Evolutionary conservation across 345 rosid genomes (phyloP).

Genomic region (Cochlearia excelsa): DNA sequence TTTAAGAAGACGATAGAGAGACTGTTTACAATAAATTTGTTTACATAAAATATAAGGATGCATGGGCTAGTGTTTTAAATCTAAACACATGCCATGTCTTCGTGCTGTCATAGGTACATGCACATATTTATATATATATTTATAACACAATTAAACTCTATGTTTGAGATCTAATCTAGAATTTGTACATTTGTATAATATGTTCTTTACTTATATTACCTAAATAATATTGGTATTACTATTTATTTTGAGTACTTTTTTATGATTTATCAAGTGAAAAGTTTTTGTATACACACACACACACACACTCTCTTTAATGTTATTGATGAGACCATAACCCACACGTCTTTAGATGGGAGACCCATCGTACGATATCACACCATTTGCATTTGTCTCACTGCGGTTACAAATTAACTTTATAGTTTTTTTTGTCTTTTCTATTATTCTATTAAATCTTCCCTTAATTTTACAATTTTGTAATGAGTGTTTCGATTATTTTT

Average conservation of each 20-base stretch:
- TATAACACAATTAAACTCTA: constrained; percentile 10
- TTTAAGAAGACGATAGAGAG: neutral
- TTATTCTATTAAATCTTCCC: no score
- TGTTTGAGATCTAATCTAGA: constrained; percentile 25
- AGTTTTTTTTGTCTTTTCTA: no score
- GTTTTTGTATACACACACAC: constrained; percentile 7
- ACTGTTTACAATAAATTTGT: neutral
- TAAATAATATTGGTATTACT: neutral
- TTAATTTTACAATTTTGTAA: no score
- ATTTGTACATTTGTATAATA: neutral
- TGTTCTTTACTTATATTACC: no score
- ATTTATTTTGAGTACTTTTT: neutral
- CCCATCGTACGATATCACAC: constrained; percentile 23
- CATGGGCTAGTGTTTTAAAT: constrained; percentile 24
- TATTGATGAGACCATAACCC: constrained; percentile 21
- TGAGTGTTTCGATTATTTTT: no score
- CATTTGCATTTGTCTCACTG: constrained; percentile 23
- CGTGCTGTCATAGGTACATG: constrained; percentile 25
- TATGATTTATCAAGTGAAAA: constrained; percentile 1
- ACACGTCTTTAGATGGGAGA: constrained; percentile 28
- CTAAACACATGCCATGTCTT: constrained; percentile 35
- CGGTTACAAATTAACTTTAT: no score
- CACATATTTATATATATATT: neutral
- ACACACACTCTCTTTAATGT: constrained; percentile 8
- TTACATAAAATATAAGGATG: constrained; percentile 19